Conservation (phyloP, 768 basidiomycete genomes). For the Tubosaeta sp. region DNA sequence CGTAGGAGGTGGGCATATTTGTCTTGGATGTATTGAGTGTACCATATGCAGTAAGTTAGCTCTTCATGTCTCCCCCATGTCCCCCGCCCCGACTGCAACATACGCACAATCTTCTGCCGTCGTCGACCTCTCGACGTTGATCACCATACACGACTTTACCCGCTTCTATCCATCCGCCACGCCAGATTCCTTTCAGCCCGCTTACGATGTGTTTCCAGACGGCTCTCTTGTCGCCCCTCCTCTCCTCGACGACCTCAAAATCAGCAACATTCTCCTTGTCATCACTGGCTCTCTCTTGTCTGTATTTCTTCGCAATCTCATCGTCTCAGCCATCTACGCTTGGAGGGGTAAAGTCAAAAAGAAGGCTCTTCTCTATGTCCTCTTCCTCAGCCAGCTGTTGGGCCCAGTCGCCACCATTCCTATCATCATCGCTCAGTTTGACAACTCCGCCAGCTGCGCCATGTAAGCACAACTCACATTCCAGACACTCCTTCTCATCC, state of each 20-base stretch:
- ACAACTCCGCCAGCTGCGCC: conserved; percentile 38
- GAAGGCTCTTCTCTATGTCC: conserved; percentile 53
- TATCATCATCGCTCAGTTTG: conserved; percentile 46
- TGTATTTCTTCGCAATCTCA: conserved; percentile 51
- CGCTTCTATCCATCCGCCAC: conserved; percentile 39
- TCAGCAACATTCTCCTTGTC: conserved; percentile 42
- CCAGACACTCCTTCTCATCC: not conserved
- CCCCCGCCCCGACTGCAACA: not conserved
- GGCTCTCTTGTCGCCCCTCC: conserved; percentile 55
- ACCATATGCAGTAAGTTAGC: too few relatives aligned
- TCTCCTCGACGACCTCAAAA: conserved; percentile 39
- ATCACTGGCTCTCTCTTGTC: conserved; percentile 46
- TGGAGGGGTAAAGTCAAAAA: conserved; percentile 52
- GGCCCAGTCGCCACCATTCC: conserved; percentile 43
- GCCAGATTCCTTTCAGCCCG: conserved; percentile 44
- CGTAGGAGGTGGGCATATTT: conserved; percentile 48
- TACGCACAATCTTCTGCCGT: conserved; percentile 30
- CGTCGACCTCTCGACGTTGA: conserved; percentile 45
- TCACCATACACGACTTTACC: conserved; percentile 46
- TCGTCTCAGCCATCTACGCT: conserved; percentile 48
- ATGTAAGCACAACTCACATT: conserved; percentile 34
- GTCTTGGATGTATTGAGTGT: not conserved
- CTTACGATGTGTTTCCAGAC: conserved; percentile 45
- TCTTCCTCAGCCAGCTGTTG: conserved; percentile 53
- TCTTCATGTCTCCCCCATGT: not conserved